phyloP scores from a whole-genome alignment of 1,139 yeast genomes.

The Candida tetrigidarum region DNA sequence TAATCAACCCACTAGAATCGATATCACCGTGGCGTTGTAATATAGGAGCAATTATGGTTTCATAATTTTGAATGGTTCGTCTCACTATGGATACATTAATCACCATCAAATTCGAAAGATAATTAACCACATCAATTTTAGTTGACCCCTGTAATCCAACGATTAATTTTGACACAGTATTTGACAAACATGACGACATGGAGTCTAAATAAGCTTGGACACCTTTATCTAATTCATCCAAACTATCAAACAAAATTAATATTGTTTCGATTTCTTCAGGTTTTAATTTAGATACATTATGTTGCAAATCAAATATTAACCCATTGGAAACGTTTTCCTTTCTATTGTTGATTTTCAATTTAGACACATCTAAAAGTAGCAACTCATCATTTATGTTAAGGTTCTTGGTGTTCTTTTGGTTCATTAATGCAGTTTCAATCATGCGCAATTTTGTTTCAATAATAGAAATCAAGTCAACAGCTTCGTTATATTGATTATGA shows the following conservation, averaged over 20 bases:
- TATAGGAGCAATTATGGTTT: conserved; percentile 38
- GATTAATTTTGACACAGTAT: conserved; percentile 40
- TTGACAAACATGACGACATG: conserved; percentile 36
- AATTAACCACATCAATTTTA: conserved; percentile 48
- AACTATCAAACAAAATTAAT: conserved; percentile 39
- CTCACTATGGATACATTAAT: conserved; percentile 44
- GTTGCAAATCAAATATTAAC: conserved; percentile 42
- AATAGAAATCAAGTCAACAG: conserved; percentile 55
- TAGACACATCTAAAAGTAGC: conserved; percentile 46
- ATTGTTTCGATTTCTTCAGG: conserved; percentile 38
- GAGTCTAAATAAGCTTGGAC: conserved; percentile 41
- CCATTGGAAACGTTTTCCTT: conserved; percentile 43
- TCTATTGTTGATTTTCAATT: conserved; percentile 41
- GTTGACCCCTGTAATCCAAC: conserved; percentile 51
- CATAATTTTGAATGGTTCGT: conserved; percentile 39
- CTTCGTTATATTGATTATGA: conserved; percentile 58
- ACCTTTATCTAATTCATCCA: conserved; percentile 44
- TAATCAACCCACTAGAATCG: conserved; percentile 49
- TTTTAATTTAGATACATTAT: conserved; percentile 36
- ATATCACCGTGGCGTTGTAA: conserved; percentile 33
- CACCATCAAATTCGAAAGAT: conserved; percentile 47
- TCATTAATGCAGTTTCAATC: conserved; percentile 24
- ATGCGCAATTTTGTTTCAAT: conserved; percentile 38
- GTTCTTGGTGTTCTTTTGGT: conserved; percentile 8
- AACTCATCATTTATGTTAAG: conserved; percentile 33